Evolutionary conservation across 2,329 filamentous ascomycete species (phyloP).

Genomic region (Colletotrichum higginsianum): DNA sequence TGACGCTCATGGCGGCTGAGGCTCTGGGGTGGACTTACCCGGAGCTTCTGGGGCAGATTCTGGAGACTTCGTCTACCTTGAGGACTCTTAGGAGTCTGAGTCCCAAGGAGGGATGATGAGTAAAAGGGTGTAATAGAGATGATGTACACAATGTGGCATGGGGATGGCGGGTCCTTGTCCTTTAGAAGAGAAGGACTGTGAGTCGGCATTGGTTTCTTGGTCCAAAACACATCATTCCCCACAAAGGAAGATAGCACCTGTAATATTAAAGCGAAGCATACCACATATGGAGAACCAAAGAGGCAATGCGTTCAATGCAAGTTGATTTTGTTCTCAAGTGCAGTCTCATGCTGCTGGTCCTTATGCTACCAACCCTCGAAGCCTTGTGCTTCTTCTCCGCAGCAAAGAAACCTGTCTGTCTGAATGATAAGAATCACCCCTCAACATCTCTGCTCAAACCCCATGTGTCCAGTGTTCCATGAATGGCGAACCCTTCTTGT

Average conservation of each 20-base stretch:
- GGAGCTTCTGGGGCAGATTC: constrained; percentile 54
- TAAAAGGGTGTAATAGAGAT: no score
- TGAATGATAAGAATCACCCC: no score
- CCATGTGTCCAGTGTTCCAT: neutral
- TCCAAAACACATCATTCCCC: neutral
- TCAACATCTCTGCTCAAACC: neutral
- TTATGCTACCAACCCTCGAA: neutral
- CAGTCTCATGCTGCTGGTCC: neutral
- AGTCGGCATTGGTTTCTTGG: no score
- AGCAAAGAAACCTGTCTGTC: no score
- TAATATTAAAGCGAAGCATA: no score
- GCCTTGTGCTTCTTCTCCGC: neutral
- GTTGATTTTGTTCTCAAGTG: neutral
- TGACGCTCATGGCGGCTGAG: constrained; percentile 59
- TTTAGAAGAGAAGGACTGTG: neutral
- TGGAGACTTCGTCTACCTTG: constrained; percentile 37
- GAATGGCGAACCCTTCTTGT: neutral
- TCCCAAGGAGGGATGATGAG: neutral
- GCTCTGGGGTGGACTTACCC: constrained; percentile 60
- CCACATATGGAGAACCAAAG: no score
- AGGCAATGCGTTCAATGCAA: neutral
- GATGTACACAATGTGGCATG: neutral
- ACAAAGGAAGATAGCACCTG: no score
- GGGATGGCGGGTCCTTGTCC: neutral
- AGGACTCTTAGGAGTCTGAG: neutral